These are phyloP conservation scores for Aspergillus calidoustus DNA, from an alignment of 2,329 filamentous ascomycete species.

Conservation along the genomic window DNA sequence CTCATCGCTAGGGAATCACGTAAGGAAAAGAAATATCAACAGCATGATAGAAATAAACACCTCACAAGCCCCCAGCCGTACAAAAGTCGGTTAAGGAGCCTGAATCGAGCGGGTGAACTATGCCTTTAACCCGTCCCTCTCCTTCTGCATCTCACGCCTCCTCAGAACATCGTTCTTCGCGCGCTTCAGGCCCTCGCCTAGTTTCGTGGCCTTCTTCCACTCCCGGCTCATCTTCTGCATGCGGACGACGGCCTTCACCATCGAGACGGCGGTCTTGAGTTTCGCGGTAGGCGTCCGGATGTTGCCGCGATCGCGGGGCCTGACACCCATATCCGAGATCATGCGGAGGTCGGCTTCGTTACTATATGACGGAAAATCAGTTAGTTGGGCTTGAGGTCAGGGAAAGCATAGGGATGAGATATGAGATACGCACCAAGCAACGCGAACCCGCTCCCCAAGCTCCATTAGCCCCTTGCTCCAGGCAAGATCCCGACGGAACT, in stretches of 20 bases:
- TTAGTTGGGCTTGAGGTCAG: constrained; percentile 27
- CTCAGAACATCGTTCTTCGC: constrained; percentile 48
- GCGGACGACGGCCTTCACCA: constrained; percentile 50
- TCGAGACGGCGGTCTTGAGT: constrained; percentile 47
- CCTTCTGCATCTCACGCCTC: constrained; percentile 29
- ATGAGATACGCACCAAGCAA: constrained; percentile 73
- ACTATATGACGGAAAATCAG: constrained; percentile 57
- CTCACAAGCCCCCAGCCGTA: background rate
- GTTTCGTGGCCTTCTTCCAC: constrained; percentile 49
- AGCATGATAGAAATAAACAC: background rate
- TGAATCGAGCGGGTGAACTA: constrained; percentile 16
- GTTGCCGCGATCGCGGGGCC: constrained; percentile 40
- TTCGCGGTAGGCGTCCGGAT: constrained; percentile 45
- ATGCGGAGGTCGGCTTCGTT: constrained; percentile 90
- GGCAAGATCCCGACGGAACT: constrained; percentile 77
- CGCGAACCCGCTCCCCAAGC: constrained; percentile 67
- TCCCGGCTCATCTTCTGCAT: constrained; percentile 52
- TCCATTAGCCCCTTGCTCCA: constrained; percentile 89
- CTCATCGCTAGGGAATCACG: constrained; percentile 12
- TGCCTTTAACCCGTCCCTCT: constrained; percentile 27
- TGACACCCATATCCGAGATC: constrained; percentile 79
- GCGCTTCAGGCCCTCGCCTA: constrained; percentile 50
- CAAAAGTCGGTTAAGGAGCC: constrained; percentile 5
- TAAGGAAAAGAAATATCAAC: constrained; percentile 6
- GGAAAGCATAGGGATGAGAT: constrained; percentile 8